A percentile compares a stretch with the other conserved stretches of the same genome.
phyloP scores from a whole-genome alignment of 371 early-diverging fungal genomes.

The Mucor plumbeus region DNA sequence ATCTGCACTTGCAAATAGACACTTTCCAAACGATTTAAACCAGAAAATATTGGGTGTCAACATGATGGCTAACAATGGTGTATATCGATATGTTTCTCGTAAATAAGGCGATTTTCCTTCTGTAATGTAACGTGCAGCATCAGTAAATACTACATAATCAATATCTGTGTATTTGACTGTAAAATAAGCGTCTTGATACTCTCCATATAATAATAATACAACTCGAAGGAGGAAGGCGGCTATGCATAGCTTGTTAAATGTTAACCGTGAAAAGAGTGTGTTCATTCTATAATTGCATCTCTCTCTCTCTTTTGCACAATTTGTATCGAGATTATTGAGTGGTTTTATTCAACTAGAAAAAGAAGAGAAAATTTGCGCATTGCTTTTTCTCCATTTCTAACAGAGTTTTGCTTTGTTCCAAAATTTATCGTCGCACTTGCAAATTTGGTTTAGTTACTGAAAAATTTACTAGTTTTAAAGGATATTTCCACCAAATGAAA shows the following conservation, averaged over 20 bases:
- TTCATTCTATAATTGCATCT: slow-evolving; percentile 10
- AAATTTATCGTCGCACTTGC: too few species aligned
- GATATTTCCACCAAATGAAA: too few species aligned
- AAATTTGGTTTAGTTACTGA: too few species aligned
- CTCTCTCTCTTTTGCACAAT: neutral
- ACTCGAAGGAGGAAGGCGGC: slow-evolving; percentile 61
- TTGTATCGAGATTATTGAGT: neutral
- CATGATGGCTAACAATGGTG: slow-evolving; percentile 89
- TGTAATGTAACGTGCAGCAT: slow-evolving; percentile 85
- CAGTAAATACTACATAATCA: slow-evolving; percentile 96
- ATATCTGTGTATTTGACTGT: slow-evolving; percentile 96
- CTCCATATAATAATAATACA: slow-evolving; percentile 77
- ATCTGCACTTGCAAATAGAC: slow-evolving; percentile 85
- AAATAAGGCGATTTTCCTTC: slow-evolving; percentile 82
- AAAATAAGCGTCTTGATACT: slow-evolving; percentile 84
- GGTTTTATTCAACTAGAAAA: neutral
- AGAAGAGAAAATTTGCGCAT: neutral
- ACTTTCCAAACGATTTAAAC: slow-evolving; percentile 85
- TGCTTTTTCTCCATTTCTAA: too few species aligned
- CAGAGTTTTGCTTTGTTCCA: too few species aligned
- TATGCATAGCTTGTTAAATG: slow-evolving; percentile 40
- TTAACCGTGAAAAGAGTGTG: slow-evolving; percentile 4
- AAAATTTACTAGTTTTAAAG: too few species aligned
- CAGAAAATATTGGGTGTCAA: slow-evolving; percentile 81
- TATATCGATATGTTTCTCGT: slow-evolving; percentile 95